A percentile compares a stretch with the other conserved stretches of the same genome.
Conservation (phyloP, 2,329 filamentous ascomycete species). For the Verticillium nonalfalfae region DNA sequence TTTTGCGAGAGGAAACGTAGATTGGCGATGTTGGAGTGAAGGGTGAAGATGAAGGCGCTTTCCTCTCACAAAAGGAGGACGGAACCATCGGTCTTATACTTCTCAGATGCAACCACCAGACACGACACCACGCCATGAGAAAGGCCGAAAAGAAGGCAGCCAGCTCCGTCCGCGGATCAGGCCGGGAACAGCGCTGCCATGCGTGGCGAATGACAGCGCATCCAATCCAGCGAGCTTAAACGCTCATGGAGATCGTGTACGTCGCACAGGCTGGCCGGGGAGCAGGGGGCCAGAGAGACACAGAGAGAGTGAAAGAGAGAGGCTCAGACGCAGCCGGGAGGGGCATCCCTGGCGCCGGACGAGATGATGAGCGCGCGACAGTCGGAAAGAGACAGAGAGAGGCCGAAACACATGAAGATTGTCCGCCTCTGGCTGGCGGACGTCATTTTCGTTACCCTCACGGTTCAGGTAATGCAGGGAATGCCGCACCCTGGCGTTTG, state of each 20-base stretch:
- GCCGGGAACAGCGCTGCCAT: not conserved
- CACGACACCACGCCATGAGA: not conserved
- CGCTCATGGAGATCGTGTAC: not conserved
- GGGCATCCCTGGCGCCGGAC: not conserved
- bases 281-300: not conserved
- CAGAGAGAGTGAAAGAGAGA: too few species aligned
- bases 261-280: not conserved
- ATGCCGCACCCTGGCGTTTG: not conserved
- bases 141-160: not conserved
- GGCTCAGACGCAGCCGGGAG: not conserved
- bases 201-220: conserved; percentile 1
- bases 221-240: not conserved
- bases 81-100: not conserved
- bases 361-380: not conserved
- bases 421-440: not conserved
- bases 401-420: not conserved
- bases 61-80: too few species aligned
- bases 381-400: too few species aligned
- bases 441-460: conserved; percentile 8
- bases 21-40: not conserved
- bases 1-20: not conserved
- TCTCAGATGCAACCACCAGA: not conserved
- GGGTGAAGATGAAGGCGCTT: not conserved
- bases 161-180: not conserved
- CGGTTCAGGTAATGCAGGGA: conserved; percentile 9